Conservation (phyloP, 2,329 filamentous ascomycete species). For the Xylariaceae sp. region DNA sequence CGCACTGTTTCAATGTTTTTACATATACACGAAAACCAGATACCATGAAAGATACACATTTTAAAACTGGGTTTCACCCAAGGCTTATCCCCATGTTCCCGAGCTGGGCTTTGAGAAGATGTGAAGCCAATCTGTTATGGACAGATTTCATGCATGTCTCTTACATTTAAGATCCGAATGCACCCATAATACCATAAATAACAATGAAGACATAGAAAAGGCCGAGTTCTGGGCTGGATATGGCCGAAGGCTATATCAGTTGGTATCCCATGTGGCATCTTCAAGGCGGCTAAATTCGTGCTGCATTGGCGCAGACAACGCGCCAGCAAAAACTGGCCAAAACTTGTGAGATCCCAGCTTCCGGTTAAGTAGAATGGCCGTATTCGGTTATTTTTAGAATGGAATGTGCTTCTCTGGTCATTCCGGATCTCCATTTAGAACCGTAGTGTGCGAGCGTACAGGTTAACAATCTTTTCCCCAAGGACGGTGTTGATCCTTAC, state of each 20-base stretch:
- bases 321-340: slow-evolving; percentile 2
- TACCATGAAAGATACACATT: too few relatives aligned
- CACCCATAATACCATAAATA: neutral
- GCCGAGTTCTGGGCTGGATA: slow-evolving; percentile 14
- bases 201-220: slow-evolving; percentile 11
- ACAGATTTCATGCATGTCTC: neutral
- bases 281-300: slow-evolving; percentile 24
- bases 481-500: neutral
- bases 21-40: too few relatives aligned
- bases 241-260: too few relatives aligned
- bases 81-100: too few relatives aligned
- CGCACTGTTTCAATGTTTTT: too few relatives aligned
- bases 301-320: slow-evolving; percentile 11
- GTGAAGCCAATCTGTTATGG: too few relatives aligned
- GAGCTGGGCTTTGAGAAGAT: too few relatives aligned
- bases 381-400: slow-evolving; percentile 18
- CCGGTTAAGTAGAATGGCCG: slow-evolving; percentile 17
- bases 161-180: neutral
- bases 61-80: too few relatives aligned
- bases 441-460: neutral
- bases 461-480: neutral
- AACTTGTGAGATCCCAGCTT: neutral
- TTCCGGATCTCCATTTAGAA: slow-evolving; percentile 8
- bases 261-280: too few relatives aligned
- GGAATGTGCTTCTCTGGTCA: neutral